These are phyloP conservation scores for Rhinocladiella mackenziei DNA, from an alignment of 2,329 filamentous ascomycete species.

Conservation along the genomic window DNA sequence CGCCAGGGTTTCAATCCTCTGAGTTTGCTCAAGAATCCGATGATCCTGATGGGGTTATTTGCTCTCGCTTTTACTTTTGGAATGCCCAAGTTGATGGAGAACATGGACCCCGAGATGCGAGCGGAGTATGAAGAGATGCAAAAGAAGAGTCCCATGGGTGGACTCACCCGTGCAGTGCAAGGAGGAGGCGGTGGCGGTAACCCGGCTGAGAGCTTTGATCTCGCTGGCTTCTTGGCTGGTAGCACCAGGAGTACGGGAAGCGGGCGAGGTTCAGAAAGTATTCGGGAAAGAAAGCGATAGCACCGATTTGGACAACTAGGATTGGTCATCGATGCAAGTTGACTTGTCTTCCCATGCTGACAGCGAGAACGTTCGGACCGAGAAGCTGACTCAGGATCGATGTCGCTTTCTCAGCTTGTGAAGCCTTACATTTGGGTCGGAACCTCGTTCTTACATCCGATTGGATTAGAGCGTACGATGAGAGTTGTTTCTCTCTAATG, in stretches of 20 bases:
- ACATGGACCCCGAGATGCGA: slow-evolving; percentile 95
- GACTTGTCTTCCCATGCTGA: too few species aligned
- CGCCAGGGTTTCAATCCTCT: slow-evolving; percentile 72
- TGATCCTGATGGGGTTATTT: slow-evolving; percentile 88
- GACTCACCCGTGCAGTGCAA: slow-evolving; percentile 56
- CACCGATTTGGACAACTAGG: neutral
- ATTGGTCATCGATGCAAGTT: neutral
- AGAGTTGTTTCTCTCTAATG: too few species aligned
- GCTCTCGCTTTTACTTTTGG: slow-evolving; percentile 81
- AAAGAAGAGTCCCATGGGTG: slow-evolving; percentile 65
- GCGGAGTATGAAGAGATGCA: slow-evolving; percentile 91
- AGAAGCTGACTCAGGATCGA: too few species aligned
- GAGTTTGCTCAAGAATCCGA: slow-evolving; percentile 83
- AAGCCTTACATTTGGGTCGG: too few species aligned
- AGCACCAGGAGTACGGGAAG: slow-evolving; percentile 35
- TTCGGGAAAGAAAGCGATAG: slow-evolving; percentile 25
- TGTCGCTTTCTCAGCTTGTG: too few species aligned
- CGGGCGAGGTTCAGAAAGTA: slow-evolving; percentile 14
- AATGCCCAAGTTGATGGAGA: slow-evolving; percentile 93
- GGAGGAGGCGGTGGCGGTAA: slow-evolving; percentile 38
- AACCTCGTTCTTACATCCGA: too few species aligned
- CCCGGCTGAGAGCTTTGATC: slow-evolving; percentile 60
- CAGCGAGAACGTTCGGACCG: too few species aligned
- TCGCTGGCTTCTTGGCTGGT: slow-evolving; percentile 64
- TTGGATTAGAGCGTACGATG: too few species aligned